Evolutionary conservation across 202 grass and related monocot genomes (phyloP).

Genomic region (Cymbopogon flexuosus): DNA sequence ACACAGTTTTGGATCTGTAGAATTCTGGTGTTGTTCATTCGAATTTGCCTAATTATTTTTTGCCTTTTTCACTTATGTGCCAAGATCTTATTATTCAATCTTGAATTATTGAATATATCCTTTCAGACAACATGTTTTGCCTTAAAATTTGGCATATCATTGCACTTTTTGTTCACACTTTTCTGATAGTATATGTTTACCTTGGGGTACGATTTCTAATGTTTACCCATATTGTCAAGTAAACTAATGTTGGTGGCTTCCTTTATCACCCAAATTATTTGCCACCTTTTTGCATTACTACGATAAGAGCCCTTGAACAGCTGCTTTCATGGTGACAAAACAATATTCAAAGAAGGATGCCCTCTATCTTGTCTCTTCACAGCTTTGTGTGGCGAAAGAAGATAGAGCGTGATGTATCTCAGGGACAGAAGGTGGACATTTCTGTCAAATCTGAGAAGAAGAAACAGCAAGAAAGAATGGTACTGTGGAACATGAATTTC

Average conservation of each 20-base stretch:
- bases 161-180: not conserved
- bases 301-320: not conserved
- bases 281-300: constrained; percentile 7
- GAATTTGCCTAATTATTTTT: not conserved
- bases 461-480: constrained; percentile 87
- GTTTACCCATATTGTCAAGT: not conserved
- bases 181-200: not conserved
- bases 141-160: not conserved
- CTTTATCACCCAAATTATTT: constrained; percentile 13
- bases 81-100: not conserved
- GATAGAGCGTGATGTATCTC: constrained; percentile 80
- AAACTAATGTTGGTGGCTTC: not conserved
- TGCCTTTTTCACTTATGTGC: not conserved
- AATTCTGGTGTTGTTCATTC: not conserved
- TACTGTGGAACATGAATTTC: constrained; percentile 37
- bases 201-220: not conserved
- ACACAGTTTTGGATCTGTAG: not conserved
- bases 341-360: not conserved
- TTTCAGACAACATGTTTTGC: not conserved
- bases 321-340: constrained; percentile 15
- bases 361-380: constrained; percentile 26
- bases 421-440: constrained; percentile 73
- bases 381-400: constrained; percentile 99
- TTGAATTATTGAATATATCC: not conserved
- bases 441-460: constrained; percentile 91